Percentiles rank a stretch among this genome's conserved stretches.
phyloP scores from a whole-genome alignment of 768 basidiomycete genomes.

The Agaricus subrufescens region DNA sequence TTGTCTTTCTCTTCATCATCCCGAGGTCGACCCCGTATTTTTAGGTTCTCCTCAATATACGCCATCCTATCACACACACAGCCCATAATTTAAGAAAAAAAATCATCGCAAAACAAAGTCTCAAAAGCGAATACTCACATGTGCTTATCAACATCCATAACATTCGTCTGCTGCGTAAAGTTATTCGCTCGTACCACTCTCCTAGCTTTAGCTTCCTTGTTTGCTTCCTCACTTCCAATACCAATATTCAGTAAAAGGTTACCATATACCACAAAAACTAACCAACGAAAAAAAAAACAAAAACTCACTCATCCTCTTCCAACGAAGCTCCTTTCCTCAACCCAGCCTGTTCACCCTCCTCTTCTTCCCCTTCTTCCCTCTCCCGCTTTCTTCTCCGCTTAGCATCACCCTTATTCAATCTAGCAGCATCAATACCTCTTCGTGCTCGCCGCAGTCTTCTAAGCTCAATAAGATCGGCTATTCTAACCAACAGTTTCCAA shows the following conservation, averaged over 20 bases:
- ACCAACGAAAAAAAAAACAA: neutral
- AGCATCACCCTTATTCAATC: constrained; percentile 78
- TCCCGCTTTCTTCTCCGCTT: constrained; percentile 64
- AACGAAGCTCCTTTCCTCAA: constrained; percentile 44
- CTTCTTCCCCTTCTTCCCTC: constrained; percentile 40
- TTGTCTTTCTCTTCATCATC: constrained; percentile 42
- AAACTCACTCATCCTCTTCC: constrained; percentile 61
- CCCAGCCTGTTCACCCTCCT: constrained; percentile 35
- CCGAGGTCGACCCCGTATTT: constrained; percentile 55
- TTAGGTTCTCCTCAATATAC: constrained; percentile 93
- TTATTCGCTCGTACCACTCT: constrained; percentile 80
- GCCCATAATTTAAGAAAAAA: too few relatives aligned
- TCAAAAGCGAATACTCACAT: constrained; percentile 54
- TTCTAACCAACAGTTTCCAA: constrained; percentile 29
- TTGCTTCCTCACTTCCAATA: constrained; percentile 50
- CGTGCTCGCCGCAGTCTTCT: constrained; percentile 68
- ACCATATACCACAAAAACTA: neutral
- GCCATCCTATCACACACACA: constrained; percentile 68
- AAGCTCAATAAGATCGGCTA: constrained; percentile 82
- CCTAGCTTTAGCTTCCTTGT: constrained; percentile 66
- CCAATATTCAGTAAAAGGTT: neutral
- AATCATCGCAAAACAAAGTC: neutral
- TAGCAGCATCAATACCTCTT: constrained; percentile 82
- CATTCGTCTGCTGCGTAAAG: constrained; percentile 96
- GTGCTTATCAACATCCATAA: constrained; percentile 95